Conservation (phyloP, 2,329 filamentous ascomycete genomes). For the Aspergillus versicolor region DNA sequence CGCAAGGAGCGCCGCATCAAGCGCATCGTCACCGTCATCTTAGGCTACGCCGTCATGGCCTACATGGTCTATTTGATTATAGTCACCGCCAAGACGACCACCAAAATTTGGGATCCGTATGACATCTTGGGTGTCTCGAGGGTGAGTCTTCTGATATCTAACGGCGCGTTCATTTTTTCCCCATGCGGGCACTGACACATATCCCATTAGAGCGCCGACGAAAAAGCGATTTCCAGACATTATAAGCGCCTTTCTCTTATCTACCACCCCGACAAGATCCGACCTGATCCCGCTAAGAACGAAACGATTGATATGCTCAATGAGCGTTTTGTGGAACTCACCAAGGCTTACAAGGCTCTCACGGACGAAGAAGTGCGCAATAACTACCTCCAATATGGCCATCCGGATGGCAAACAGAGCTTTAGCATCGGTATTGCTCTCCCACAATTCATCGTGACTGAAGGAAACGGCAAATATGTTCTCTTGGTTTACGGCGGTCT, state of each 20-base stretch:
- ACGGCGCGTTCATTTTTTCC: neutral
- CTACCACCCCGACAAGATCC: conserved; percentile 90
- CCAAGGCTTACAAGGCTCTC: conserved; percentile 95
- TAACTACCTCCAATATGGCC: conserved; percentile 93
- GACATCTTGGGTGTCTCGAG: conserved; percentile 86
- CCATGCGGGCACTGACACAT: conserved; percentile 1
- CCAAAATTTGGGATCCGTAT: conserved; percentile 95
- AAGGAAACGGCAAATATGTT: conserved; percentile 94
- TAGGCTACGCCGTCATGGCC: conserved; percentile 80
- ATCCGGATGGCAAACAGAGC: conserved; percentile 97
- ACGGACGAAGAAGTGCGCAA: conserved; percentile 97
- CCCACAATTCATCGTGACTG: conserved; percentile 86
- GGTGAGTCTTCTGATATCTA: conserved; percentile 47
- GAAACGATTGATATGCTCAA: conserved; percentile 83
- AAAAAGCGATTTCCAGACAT: conserved; percentile 88
- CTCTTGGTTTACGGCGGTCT: conserved; percentile 84
- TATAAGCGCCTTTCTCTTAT: conserved; percentile 85
- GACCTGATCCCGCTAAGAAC: conserved; percentile 80
- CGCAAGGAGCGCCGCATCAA: conserved; percentile 87
- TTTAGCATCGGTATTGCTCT: conserved; percentile 97
- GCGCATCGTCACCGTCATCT: conserved; percentile 70
- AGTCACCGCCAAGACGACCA: conserved; percentile 67
- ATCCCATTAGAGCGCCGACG: conserved; percentile 65
- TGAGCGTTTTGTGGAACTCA: conserved; percentile 86
- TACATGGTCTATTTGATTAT: conserved; percentile 91